Conservation (phyloP, 495 filamentous ascomycete genomes). For the Xylaria castorea region DNA sequence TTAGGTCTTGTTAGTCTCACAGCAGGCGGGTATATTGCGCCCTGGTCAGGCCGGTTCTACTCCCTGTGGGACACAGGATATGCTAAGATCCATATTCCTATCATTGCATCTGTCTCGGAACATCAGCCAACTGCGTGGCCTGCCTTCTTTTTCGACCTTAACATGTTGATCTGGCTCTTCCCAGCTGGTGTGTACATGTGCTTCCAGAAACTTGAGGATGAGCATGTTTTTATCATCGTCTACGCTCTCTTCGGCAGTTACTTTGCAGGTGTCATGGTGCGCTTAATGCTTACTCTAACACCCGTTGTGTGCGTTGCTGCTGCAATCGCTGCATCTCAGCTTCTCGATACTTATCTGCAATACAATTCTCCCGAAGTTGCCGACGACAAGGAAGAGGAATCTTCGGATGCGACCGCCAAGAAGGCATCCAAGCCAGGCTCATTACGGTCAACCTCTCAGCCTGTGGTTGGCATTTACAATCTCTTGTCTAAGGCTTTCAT, state of each 20-base stretch:
- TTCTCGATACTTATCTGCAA: conserved; percentile 85
- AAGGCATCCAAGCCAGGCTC: conserved; percentile 58
- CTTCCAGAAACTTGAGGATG: conserved; percentile 90
- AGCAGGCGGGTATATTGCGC: conserved; percentile 87
- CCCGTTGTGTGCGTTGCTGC: conserved; percentile 96
- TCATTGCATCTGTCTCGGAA: conserved; percentile 98
- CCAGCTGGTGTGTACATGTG: conserved; percentile 98
- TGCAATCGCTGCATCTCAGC: conserved; percentile 84
- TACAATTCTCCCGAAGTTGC: conserved; percentile 59
- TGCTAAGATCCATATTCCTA: conserved; percentile 99
- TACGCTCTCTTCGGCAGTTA: conserved; percentile 95
- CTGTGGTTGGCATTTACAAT: conserved; percentile 84
- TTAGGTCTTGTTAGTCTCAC: conserved; percentile 79
- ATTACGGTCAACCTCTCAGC: conserved; percentile 73
- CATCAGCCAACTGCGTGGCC: conserved; percentile 99
- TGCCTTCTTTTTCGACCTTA: conserved; percentile 98
- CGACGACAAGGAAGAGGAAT: conserved; percentile 58
- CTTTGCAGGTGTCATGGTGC: conserved; percentile 99
- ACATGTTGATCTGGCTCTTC: conserved; percentile 98
- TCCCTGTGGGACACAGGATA: conserved; percentile 99
- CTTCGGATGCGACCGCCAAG: conserved; percentile 50
- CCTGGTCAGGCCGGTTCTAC: conserved; percentile 99
- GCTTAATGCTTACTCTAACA: conserved; percentile 96
- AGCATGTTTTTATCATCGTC: conserved; percentile 98
- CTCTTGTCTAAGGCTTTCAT: conserved; percentile 78